Percentiles rank a stretch among this genome's conserved stretches.
Conservation (phyloP, 495 filamentous ascomycete genomes). For the Talaromyces ruber region DNA sequence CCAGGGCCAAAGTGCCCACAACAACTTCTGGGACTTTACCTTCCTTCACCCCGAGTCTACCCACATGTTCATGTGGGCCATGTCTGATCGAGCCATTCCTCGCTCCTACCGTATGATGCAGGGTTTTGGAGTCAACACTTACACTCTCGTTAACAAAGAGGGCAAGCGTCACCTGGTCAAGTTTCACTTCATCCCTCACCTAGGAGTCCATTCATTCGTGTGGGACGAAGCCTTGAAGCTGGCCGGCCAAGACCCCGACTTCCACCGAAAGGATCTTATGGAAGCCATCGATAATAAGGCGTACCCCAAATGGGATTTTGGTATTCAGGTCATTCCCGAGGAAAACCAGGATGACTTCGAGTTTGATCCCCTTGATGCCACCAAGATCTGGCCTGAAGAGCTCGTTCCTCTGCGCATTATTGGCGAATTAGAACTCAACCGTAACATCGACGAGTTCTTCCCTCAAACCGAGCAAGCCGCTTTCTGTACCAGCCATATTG, state of each 20-base stretch:
- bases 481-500: slow-evolving; percentile 79
- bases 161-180: slow-evolving; percentile 74
- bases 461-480: slow-evolving; percentile 72
- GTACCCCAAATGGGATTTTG: slow-evolving; percentile 77
- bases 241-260: slow-evolving; percentile 74
- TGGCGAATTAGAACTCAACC: slow-evolving; percentile 74
- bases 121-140: slow-evolving; percentile 86
- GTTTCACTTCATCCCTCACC: slow-evolving; percentile 67
- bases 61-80: slow-evolving; percentile 79
- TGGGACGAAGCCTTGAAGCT: slow-evolving; percentile 88
- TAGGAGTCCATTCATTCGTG: slow-evolving; percentile 76
- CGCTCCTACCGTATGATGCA: slow-evolving; percentile 84
- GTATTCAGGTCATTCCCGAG: slow-evolving; percentile 68
- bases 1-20: slow-evolving; percentile 53
- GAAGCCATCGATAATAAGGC: slow-evolving; percentile 69
- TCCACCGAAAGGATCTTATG: slow-evolving; percentile 75
- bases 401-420: slow-evolving; percentile 71
- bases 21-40: slow-evolving; percentile 54
- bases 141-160: slow-evolving; percentile 59
- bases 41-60: slow-evolving; percentile 59
- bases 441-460: slow-evolving; percentile 81
- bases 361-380: slow-evolving; percentile 87
- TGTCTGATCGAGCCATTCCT: slow-evolving; percentile 73
- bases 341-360: slow-evolving; percentile 71
- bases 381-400: slow-evolving; percentile 87